Percentiles rank a stretch among this genome's conserved stretches.
phyloP scores from a whole-genome alignment of 768 basidiomycete species.

The Boletus vinaceobasis region DNA sequence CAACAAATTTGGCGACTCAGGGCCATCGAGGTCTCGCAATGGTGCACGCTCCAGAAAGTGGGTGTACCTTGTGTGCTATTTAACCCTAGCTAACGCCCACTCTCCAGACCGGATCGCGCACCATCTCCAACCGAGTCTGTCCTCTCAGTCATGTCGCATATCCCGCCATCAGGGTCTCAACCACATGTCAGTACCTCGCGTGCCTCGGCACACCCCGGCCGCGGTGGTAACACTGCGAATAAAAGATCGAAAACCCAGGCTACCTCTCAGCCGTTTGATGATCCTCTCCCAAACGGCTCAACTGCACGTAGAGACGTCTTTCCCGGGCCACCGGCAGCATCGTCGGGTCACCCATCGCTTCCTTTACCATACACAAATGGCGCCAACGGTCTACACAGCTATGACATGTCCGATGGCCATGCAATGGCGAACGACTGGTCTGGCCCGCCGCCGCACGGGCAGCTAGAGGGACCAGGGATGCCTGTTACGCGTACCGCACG shows the following conservation, averaged over 20 bases:
- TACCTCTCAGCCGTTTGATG: conserved; percentile 38
- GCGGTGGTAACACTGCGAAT: conserved; percentile 30
- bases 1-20: conserved; percentile 39
- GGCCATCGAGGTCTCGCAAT: conserved; percentile 45
- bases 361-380: conserved; percentile 41
- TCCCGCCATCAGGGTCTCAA: conserved; percentile 38
- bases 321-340: conserved; percentile 49
- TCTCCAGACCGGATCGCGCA: conserved; percentile 55
- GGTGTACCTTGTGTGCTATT: conserved; percentile 19
- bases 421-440: conserved; percentile 46
- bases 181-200: conserved; percentile 26
- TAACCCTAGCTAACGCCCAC: not conserved
- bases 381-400: conserved; percentile 37
- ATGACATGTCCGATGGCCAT: conserved; percentile 37
- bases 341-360: conserved; percentile 52
- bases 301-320: conserved; percentile 41
- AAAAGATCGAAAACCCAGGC: conserved; percentile 44
- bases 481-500: conserved; percentile 52
- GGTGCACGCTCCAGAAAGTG: conserved; percentile 61
- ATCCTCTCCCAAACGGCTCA: conserved; percentile 40
- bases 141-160: conserved; percentile 67
- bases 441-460: conserved; percentile 46
- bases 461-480: conserved; percentile 77
- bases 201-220: conserved; percentile 30
- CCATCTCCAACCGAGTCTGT: conserved; percentile 73